Evolutionary conservation across 768 basidiomycete species (phyloP).

Genomic region (Symmetrospora coprosmae): DNA sequence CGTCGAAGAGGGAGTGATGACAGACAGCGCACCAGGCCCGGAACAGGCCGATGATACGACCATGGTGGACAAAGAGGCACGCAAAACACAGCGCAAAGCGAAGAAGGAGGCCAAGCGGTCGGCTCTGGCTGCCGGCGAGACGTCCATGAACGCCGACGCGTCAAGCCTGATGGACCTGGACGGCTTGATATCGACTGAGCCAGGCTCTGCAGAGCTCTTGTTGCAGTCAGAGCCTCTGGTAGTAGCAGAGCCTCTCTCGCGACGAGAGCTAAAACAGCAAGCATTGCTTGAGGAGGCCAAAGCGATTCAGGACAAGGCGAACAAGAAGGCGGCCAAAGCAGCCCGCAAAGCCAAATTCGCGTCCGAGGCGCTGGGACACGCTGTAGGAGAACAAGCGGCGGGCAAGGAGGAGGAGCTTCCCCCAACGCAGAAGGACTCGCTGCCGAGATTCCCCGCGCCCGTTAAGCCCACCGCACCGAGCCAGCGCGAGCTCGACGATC

Average conservation of each 20-base stretch:
- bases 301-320: constrained; percentile 13
- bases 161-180: no score
- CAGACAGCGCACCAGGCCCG: background rate
- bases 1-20: constrained; percentile 15
- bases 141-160: no score
- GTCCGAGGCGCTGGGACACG: background rate
- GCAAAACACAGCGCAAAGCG: background rate
- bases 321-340: constrained; percentile 11
- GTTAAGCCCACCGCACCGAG: constrained; percentile 33
- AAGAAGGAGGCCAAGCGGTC: constrained; percentile 22
- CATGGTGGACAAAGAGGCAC: background rate
- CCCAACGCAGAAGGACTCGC: constrained; percentile 13
- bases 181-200: no score
- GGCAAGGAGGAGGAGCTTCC: constrained; percentile 13
- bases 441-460: constrained; percentile 36
- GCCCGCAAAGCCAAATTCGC: constrained; percentile 2
- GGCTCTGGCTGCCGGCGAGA: no score
- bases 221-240: no score
- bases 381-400: constrained; percentile 1
- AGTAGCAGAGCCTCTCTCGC: constrained; percentile 18
- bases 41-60: background rate
- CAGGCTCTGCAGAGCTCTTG: no score
- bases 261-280: constrained; percentile 23
- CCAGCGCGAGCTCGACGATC: constrained; percentile 31
- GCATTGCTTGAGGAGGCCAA: constrained; percentile 22